Evolutionary conservation across 345 rosid genomes (phyloP), one percentile per base, ranked within the genome.

Genomic region (Hirschfeldia incana): DNA sequence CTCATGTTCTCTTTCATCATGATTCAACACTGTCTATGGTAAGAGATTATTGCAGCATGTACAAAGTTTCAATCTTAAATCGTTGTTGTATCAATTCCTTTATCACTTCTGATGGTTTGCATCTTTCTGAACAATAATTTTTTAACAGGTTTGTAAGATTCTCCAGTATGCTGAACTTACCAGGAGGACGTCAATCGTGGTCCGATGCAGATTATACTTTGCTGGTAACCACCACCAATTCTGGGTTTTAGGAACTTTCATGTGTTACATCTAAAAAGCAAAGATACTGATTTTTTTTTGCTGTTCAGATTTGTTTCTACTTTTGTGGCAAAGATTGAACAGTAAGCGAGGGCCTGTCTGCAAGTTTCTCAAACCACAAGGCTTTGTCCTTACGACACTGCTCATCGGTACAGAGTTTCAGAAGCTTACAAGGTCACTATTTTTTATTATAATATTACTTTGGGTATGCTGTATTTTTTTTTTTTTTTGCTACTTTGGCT

Each of bases 301-400:
- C 58, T 51, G 4, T 0, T 4, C 29, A 21, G 0, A 9, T 65
- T 28, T 69, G 11, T 0, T 79, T 0, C 6, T 16, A 1, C 2
- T 53, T 57, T 11, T 46, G 33, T 74, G 74, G 73, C 77, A 95
- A 98, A 21, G 98, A 95, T 79, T 95, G 99, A 95, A 95, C 29
- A 95, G 97, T 85, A 95, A 93, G 80, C 86, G 94, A 5, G 98
- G 98, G 32, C 96, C 89, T 78, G 98, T 93, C 64, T 93, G 90
- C 89, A 88, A 88, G 84, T 95, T 95, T 82, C 88, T 95, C 15
- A 86, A 98, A 74, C 93, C 97, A 39, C 97, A 90, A 69, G 99
- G 98, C 37, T 95, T 94, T 97, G 1, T 95, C 99, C 55, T 3
- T 95, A 93, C 81, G 99, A 93, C 82, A 87, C 89, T 75, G 99